These are phyloP conservation scores for Bassia scoparia DNA, from an alignment of 148 eudicot genomes.

Conservation along the genomic window DNA sequence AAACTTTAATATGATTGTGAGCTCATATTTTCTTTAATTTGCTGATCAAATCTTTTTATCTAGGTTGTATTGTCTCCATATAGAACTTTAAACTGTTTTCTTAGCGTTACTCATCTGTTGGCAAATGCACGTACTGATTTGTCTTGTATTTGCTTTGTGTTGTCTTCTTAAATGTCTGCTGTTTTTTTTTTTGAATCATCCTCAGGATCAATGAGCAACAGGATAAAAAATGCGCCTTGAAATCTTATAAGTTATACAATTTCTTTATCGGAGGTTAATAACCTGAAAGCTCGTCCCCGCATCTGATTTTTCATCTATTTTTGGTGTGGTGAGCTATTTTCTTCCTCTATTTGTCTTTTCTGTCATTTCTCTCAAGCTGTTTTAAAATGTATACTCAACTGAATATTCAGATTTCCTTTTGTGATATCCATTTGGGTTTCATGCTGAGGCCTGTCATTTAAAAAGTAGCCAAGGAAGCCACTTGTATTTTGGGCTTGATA, in stretches of 20 bases:
- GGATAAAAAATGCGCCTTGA: conserved; percentile 71
- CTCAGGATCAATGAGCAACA: conserved; percentile 40
- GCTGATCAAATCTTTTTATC: neutral
- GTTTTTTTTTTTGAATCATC: conserved; percentile 12
- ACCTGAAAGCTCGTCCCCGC: conserved; percentile 87
- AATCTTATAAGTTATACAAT: conserved; percentile 85
- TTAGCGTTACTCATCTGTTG: neutral
- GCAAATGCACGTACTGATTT: neutral
- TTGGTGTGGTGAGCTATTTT: conserved; percentile 50
- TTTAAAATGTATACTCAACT: neutral
- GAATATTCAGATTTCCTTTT: neutral
- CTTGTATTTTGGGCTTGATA: neutral
- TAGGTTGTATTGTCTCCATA: neutral
- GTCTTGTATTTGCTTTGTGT: no score
- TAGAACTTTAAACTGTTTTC: neutral
- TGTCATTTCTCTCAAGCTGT: neutral
- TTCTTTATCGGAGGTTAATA: conserved; percentile 53
- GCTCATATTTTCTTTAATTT: no score
- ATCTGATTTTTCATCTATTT: conserved; percentile 91
- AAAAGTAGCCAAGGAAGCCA: neutral
- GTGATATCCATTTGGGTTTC: neutral
- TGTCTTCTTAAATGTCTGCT: conserved; percentile 14
- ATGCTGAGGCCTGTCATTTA: no score
- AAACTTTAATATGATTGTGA: no score
- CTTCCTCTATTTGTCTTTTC: neutral